phyloP scores from a whole-genome alignment of 1,284 basidiomycete species.

The Cutaneotrichosporon sp. region DNA sequence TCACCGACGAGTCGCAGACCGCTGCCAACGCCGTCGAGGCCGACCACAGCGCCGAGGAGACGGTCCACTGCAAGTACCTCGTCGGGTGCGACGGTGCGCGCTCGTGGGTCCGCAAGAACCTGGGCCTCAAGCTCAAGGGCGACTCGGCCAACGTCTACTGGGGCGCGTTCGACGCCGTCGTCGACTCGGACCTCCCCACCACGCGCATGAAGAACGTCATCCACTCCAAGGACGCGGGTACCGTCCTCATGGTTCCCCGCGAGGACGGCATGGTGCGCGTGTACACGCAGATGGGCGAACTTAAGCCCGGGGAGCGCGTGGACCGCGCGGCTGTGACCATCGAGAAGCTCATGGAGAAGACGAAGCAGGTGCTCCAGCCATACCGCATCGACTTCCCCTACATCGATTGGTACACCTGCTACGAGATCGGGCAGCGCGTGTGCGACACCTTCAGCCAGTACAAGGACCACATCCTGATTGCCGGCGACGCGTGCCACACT shows the following conservation, averaged over 20 bases:
- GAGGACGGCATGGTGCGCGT: constrained; percentile 40
- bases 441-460: constrained; percentile 28
- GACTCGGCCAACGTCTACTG: constrained; percentile 49
- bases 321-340: constrained; percentile 53
- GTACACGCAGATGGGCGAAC: constrained; percentile 30
- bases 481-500: constrained; percentile 46
- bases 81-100: constrained; percentile 36
- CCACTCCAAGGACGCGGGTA: constrained; percentile 37
- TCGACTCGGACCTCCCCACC: constrained; percentile 29
- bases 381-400: constrained; percentile 61
- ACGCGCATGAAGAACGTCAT: constrained; percentile 43
- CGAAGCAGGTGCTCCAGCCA: constrained; percentile 66
- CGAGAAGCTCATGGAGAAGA: constrained; percentile 63
- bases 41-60: constrained; percentile 40
- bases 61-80: constrained; percentile 35
- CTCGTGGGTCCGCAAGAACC: constrained; percentile 29
- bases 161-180: constrained; percentile 43
- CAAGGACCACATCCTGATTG: constrained; percentile 40
- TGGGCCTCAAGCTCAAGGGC: constrained; percentile 45
- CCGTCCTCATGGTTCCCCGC: constrained; percentile 45
- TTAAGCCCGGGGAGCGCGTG: constrained; percentile 28
- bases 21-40: constrained; percentile 50
- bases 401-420: constrained; percentile 48
- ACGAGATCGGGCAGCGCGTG: constrained; percentile 56
- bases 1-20: constrained; percentile 28